Percentiles rank a stretch among this genome's conserved stretches.
These are phyloP conservation scores for Sanghuangporus weigelae DNA, from an alignment of 1,284 basidiomycete genomes.

Conservation along the genomic window DNA sequence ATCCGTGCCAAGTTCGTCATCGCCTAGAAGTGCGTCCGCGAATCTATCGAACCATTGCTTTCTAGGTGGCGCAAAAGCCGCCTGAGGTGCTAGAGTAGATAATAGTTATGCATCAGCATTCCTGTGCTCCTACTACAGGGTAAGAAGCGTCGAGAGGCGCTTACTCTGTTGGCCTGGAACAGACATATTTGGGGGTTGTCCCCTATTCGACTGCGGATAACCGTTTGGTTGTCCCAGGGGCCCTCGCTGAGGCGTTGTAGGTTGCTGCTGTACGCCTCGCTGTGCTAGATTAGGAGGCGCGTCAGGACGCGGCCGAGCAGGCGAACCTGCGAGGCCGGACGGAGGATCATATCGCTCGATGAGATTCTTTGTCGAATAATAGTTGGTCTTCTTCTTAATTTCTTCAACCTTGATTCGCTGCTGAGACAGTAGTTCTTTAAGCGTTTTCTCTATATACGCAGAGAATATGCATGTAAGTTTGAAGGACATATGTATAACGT, in stretches of 20 bases:
- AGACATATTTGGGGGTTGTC: neutral
- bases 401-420: conserved; percentile 90
- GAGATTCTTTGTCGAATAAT: conserved; percentile 86
- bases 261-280: neutral
- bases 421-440: conserved; percentile 71
- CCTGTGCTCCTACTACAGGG: neutral
- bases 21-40: conserved; percentile 82
- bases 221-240: conserved; percentile 18
- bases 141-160: neutral
- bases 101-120: conserved; percentile 1
- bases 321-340: conserved; percentile 27
- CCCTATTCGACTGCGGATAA: conserved; percentile 12
- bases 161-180: neutral
- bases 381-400: conserved; percentile 96
- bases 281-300: conserved; percentile 14
- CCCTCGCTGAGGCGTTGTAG: conserved; percentile 7
- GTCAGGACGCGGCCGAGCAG: conserved; percentile 29
- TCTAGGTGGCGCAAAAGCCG: conserved; percentile 50
- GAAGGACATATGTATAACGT: neutral
- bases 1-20: conserved; percentile 58
- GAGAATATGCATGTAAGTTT: neutral
- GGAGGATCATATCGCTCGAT: conserved; percentile 87
- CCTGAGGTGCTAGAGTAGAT: conserved; percentile 29
- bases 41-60: conserved; percentile 88
- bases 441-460: conserved; percentile 60